A percentile compares a stretch with the other conserved stretches of the same genome.
phyloP scores from a whole-genome alignment of 257 asterid genomes.

The Linderniella brevidens region DNA sequence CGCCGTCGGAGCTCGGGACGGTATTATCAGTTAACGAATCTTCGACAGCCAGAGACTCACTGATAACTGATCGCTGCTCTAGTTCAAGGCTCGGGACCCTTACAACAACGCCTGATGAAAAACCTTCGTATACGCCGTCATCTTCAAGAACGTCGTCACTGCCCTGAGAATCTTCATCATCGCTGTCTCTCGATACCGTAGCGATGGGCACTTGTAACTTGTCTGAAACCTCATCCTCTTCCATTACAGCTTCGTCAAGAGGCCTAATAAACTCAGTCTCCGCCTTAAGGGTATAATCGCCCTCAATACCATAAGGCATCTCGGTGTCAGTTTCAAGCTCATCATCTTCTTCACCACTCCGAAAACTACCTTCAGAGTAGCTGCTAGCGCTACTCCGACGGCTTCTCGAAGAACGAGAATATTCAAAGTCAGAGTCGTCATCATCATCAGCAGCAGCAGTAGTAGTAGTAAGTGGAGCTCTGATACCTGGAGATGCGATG shows the following conservation, averaged over 20 bases:
- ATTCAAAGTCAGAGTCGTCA: conserved; percentile 66
- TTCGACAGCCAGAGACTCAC: conserved; percentile 23
- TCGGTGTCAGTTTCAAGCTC: conserved; percentile 27
- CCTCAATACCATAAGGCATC: conserved; percentile 7
- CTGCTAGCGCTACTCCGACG: conserved; percentile 19
- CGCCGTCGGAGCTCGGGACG: neutral
- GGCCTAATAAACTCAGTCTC: too few relatives aligned
- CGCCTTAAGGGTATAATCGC: too few relatives aligned
- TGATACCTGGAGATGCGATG: conserved; percentile 29
- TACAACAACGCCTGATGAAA: conserved; percentile 14
- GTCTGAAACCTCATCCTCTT: conserved; percentile 8
- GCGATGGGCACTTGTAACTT: conserved; percentile 36
- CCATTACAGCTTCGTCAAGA: conserved; percentile 8
- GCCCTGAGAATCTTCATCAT: conserved; percentile 37
- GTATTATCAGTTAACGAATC: conserved; percentile 15
- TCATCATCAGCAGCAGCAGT: conserved; percentile 47
- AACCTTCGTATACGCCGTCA: conserved; percentile 12
- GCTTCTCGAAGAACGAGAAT: conserved; percentile 25
- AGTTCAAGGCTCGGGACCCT: conserved; percentile 24
- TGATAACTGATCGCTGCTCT: conserved; percentile 14
- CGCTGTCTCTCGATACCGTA: conserved; percentile 27
- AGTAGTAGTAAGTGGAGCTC: conserved; percentile 96
- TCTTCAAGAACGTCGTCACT: conserved; percentile 24
- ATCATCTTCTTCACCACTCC: conserved; percentile 30
- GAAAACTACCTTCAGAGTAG: conserved; percentile 30